Base-by-base conservation (phyloP, 2,329 filamentous ascomycete genomes). In the Fusarium kyushuense region DNA sequence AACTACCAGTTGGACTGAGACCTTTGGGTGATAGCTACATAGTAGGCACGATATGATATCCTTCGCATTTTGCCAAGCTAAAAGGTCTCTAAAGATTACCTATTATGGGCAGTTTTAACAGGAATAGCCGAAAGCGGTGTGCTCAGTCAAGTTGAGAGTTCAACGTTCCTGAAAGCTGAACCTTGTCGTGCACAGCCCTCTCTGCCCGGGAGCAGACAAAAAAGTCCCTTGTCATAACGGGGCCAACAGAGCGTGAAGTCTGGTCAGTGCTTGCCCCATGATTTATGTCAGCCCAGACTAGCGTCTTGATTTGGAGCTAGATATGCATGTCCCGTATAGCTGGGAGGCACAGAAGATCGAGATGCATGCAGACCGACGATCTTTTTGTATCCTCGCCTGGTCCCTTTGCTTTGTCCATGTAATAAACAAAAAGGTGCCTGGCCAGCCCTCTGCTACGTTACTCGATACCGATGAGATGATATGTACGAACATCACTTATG, bases 271-370 rank as follows among this genome's bases (percentile, higher is more conserved):
- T 38, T 27, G 27, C 27, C 23, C 33, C 5, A 19, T 35, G 14
- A 14, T 40, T 38, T 51, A 40, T 51, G 47, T 51, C 33, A 19
- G 6, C 23, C 12, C 11, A 4, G 13, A 13, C 47, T 51, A 51
- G 47, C 23, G 47, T 21, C 33, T 51, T 51, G 47, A 33, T 8
- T 12, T 27, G 36, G 36, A 52, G 54, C 71, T 73, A 73, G 32
- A 62, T 58, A 66, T 62, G 71, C 71, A 73, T 59, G 69, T 61
- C 49, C 69, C 67, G 71, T 72, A 62, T 71, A 73, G 64, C 59
- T 59, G 63, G 54, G 51, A 70, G 69, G 54, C 53, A 56, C 63
- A 59, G 49, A 48, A 67, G 58, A 72, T 71, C 67, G 64, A 63
- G 51, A 69, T 73, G 59, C 51, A 72, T 59, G 62, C 63, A 67